A percentile compares a stretch with the other conserved stretches of the same genome.
These are phyloP conservation scores for Litsea cubeba DNA, from an alignment of 164 flowering plant genomes.

Conservation along the genomic window DNA sequence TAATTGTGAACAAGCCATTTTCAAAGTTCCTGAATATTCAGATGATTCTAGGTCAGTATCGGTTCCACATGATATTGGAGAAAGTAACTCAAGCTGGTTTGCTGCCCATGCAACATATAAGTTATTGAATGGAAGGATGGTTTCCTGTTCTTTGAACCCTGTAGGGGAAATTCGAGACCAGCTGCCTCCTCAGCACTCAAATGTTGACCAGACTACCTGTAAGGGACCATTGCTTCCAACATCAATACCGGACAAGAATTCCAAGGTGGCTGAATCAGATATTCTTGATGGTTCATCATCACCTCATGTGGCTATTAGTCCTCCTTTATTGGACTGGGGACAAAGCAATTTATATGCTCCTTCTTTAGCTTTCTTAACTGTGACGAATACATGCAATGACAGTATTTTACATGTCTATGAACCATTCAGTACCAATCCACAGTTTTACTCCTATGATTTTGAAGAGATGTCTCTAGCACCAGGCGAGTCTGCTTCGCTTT, in stretches of 20 bases:
- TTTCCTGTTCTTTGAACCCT: conserved; percentile 48
- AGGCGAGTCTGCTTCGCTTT: conserved; percentile 61
- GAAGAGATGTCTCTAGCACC: conserved; percentile 54
- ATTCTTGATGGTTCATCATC: conserved; percentile 27
- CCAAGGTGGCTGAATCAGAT: conserved; percentile 22
- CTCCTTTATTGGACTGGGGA: conserved; percentile 71
- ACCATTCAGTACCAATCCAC: conserved; percentile 62
- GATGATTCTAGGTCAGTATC: conserved; percentile 25
- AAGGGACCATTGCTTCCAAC: conserved; percentile 20
- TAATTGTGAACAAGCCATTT: conserved; percentile 12
- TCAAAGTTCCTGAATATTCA: conserved; percentile 18
- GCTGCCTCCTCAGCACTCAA: conserved; percentile 13
- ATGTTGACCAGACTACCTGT: conserved; percentile 26
- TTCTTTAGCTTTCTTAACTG: conserved; percentile 54
- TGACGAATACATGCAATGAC: conserved; percentile 49
- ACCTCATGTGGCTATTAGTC: conserved; percentile 51
- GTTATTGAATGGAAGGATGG: conserved; percentile 35
- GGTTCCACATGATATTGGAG: conserved; percentile 8
- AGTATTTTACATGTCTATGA: conserved; percentile 53
- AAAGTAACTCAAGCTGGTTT: conserved; percentile 39
- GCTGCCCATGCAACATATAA: conserved; percentile 29
- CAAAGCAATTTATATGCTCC: conserved; percentile 47
- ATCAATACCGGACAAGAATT: conserved; percentile 17
- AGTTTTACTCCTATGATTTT: conserved; percentile 68
- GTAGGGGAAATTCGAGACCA: conserved; percentile 21